Percentiles rank a stretch among this genome's conserved stretches.
Conservation (phyloP, 768 basidiomycete species). For the Rhizopogon salebrosus region DNA sequence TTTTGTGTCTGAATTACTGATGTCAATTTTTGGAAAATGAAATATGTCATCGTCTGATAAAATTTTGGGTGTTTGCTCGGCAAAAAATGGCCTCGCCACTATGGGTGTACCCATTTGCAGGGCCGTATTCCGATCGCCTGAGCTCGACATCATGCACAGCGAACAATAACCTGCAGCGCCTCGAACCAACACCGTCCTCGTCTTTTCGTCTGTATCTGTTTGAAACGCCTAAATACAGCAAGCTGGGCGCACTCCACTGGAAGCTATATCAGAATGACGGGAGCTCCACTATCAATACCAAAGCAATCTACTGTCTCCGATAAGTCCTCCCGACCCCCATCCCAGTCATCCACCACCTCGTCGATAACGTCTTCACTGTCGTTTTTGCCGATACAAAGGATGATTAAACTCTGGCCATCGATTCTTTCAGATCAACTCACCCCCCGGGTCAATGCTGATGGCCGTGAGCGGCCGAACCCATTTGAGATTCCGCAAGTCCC, state of each 20-base stretch:
- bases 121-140: background rate
- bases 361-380: constrained; percentile 14
- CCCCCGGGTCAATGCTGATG: constrained; percentile 42
- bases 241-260: background rate
- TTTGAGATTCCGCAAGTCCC: constrained; percentile 46
- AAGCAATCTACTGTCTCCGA: constrained; percentile 7
- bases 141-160: constrained; percentile 1
- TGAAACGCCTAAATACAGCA: background rate
- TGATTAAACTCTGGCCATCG: constrained; percentile 69
- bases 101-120: no score
- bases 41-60: constrained; percentile 2
- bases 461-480: constrained; percentile 49
- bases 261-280: constrained; percentile 7
- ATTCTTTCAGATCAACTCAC: constrained; percentile 51
- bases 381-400: constrained; percentile 28
- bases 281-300: constrained; percentile 7
- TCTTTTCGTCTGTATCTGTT: background rate
- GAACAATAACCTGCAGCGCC: background rate
- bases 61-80: background rate
- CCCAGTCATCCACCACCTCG: constrained; percentile 12
- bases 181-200: no score
- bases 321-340: constrained; percentile 1
- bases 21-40: background rate
- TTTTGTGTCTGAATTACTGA: background rate
- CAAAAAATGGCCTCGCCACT: background rate